A percentile compares a stretch with the other conserved stretches of the same genome.
phyloP scores from a whole-genome alignment of 257 asterid genomes.

The Voacanga thouarsii region DNA sequence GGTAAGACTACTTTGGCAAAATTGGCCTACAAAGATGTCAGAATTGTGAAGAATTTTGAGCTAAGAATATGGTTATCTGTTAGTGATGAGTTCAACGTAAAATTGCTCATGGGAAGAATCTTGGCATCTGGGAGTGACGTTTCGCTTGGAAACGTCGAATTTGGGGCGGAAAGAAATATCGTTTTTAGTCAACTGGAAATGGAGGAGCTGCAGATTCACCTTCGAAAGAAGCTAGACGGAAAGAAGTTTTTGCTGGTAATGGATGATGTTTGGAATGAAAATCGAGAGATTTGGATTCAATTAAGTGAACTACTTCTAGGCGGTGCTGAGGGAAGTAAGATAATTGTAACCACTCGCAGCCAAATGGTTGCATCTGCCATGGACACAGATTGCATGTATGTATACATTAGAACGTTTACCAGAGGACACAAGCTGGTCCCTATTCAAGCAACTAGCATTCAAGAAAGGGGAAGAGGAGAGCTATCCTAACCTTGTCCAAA shows the following conservation, averaged over 20 bases:
- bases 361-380: constrained; percentile 13
- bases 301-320: constrained; percentile 16
- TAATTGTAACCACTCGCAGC: constrained; percentile 24
- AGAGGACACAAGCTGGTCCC: constrained; percentile 15
- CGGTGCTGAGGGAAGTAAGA: constrained; percentile 22
- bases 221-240: constrained; percentile 10
- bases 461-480: constrained; percentile 10
- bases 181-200: neutral
- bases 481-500: constrained; percentile 8
- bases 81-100: constrained; percentile 13
- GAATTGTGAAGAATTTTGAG: constrained; percentile 13
- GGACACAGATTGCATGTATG: constrained; percentile 15
- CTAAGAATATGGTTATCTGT: constrained; percentile 21
- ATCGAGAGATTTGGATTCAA: constrained; percentile 19
- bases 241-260: constrained; percentile 17
- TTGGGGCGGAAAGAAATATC: neutral
- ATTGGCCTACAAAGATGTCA: constrained; percentile 19
- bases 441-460: constrained; percentile 27
- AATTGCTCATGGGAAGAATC: neutral
- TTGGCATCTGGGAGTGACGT: neutral
- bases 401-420: constrained; percentile 18
- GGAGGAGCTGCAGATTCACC: constrained; percentile 9
- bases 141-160: constrained; percentile 5
- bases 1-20: constrained; percentile 26
- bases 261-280: constrained; percentile 30